A percentile compares a stretch with the other conserved stretches of the same genome.
These are phyloP conservation scores for Litchi chinensis DNA, from an alignment of 345 rosid species.

Conservation along the genomic window DNA sequence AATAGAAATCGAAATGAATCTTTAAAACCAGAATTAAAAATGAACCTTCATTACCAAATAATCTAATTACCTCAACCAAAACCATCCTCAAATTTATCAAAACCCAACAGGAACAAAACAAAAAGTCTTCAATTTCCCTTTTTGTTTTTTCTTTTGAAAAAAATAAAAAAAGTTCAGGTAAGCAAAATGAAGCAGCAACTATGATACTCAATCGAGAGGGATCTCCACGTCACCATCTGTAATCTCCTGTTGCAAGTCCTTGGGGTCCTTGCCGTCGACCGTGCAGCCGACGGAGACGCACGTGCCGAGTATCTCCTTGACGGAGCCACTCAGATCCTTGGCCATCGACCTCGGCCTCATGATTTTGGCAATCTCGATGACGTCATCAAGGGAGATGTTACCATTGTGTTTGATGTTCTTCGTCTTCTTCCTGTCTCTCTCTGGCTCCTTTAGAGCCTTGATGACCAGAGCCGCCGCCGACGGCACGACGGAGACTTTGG, in stretches of 20 bases:
- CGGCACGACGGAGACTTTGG: slow-evolving; percentile 63
- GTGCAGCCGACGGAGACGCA: slow-evolving; percentile 70
- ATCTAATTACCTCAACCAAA: slow-evolving; percentile 22
- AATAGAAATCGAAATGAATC: too few relatives aligned
- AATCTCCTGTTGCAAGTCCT: slow-evolving; percentile 58
- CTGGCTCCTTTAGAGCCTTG: slow-evolving; percentile 65
- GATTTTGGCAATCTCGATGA: slow-evolving; percentile 54
- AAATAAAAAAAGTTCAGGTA: slow-evolving; percentile 5
- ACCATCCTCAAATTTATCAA: slow-evolving; percentile 10
- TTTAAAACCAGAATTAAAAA: too few relatives aligned
- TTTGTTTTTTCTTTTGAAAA: neutral
- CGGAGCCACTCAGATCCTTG: slow-evolving; percentile 55
- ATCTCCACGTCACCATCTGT: slow-evolving; percentile 50
- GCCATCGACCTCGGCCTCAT: slow-evolving; percentile 62
- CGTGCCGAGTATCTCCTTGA: slow-evolving; percentile 63
- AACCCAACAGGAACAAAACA: slow-evolving; percentile 14
- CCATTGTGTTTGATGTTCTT: slow-evolving; percentile 59
- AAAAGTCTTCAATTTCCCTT: neutral
- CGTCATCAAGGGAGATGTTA: slow-evolving; percentile 55
- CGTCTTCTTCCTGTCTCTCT: slow-evolving; percentile 57
- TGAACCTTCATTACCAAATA: neutral
- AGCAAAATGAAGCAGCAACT: neutral
- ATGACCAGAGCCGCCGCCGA: slow-evolving; percentile 68
- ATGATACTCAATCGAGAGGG: slow-evolving; percentile 41
- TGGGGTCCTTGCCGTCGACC: slow-evolving; percentile 59